These are phyloP conservation scores for Quercus engelmannii DNA, from an alignment of 306 rosid genomes.

Conservation along the genomic window DNA sequence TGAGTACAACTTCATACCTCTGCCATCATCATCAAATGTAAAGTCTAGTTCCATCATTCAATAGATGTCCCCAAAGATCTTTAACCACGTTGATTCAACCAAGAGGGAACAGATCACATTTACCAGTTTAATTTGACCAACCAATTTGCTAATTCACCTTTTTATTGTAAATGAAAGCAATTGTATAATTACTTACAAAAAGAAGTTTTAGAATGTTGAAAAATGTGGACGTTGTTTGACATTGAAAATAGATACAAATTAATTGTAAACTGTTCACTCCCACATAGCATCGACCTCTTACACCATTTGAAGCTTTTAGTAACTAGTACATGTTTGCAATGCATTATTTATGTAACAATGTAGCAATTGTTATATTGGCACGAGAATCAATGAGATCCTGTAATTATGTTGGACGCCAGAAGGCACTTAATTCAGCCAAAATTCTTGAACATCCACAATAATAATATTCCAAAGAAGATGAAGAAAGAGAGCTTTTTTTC, in stretches of 20 bases:
- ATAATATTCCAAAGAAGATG: background rate
- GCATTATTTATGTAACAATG: background rate
- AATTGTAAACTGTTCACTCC: background rate
- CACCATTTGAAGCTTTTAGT: background rate
- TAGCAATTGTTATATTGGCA: background rate
- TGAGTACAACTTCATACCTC: background rate
- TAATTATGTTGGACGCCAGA: no score
- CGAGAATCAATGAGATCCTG: background rate
- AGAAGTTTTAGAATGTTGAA: background rate
- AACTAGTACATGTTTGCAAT: background rate
- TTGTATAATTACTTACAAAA: no score
- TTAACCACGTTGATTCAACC: background rate
- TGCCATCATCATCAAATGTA: background rate
- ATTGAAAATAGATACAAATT: background rate
- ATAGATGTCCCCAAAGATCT: background rate
- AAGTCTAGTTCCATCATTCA: background rate
- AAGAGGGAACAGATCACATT: background rate
- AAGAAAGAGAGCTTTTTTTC: background rate
- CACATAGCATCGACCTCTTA: background rate
- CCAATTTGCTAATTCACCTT: background rate
- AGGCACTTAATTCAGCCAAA: no score
- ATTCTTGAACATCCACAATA: background rate
- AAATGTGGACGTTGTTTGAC: background rate
- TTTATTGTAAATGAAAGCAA: background rate
- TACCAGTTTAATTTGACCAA: background rate